These are phyloP conservation scores for Fusarium scirpi DNA, from an alignment of 2,329 filamentous ascomycete species.

Conservation along the genomic window DNA sequence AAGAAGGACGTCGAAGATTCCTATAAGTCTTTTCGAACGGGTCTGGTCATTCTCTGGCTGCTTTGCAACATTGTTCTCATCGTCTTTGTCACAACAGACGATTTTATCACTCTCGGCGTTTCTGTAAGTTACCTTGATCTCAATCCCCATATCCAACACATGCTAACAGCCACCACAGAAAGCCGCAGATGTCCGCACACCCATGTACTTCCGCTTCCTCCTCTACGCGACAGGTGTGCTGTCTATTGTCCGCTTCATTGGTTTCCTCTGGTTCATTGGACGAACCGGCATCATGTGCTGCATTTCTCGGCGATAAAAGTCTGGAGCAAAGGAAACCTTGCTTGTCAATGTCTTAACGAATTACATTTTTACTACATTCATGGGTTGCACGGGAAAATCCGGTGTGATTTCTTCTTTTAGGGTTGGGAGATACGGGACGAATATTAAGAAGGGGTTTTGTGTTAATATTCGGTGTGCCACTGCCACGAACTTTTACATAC, in stretches of 20 bases:
- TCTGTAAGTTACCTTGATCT: conserved; percentile 15
- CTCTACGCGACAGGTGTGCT: conserved; percentile 44
- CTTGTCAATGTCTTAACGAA: conserved; percentile 23
- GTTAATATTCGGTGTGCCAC: conserved; percentile 10
- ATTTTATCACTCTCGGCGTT: conserved; percentile 40
- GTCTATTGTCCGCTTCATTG: conserved; percentile 41
- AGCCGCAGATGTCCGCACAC: conserved; percentile 36
- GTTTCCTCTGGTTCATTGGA: conserved; percentile 45
- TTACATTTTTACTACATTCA: conserved; percentile 8
- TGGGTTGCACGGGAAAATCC: conserved; percentile 1
- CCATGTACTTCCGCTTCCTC: conserved; percentile 41
- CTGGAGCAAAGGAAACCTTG: not conserved
- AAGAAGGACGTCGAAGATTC: conserved; percentile 44
- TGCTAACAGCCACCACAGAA: conserved; percentile 30
- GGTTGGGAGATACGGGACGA: not conserved
- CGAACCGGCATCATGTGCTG: conserved; percentile 45
- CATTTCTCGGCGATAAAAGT: conserved; percentile 37
- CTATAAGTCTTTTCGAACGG: conserved; percentile 45
- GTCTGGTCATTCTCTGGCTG: conserved; percentile 42
- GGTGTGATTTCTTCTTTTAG: not conserved
- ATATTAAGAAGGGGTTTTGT: not conserved
- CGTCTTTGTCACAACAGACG: conserved; percentile 42
- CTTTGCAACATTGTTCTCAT: conserved; percentile 45
- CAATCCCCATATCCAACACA: not conserved
- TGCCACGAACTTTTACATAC: conserved; percentile 2